A percentile compares a stretch with the other conserved stretches of the same genome.
Conservation (phyloP, 805 yeast species). For the Spathaspora boniae region DNA sequence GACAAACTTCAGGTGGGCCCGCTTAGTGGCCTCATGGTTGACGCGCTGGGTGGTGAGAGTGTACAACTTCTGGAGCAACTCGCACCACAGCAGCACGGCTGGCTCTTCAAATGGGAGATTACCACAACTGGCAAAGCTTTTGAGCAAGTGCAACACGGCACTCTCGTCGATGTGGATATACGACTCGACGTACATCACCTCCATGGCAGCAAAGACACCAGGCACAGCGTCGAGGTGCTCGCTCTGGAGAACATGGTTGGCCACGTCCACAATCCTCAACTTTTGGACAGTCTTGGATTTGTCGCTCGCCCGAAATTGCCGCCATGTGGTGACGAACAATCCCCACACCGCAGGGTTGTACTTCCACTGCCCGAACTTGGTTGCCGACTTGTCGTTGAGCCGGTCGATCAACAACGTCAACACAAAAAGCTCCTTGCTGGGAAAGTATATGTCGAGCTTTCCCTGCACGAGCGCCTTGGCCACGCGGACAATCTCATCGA, state of each 20-base stretch:
- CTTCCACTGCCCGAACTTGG: conserved; percentile 39
- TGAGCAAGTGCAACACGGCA: conserved; percentile 23
- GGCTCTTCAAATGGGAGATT: conserved; percentile 1
- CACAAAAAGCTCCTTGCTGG: conserved; percentile 52
- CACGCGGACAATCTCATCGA: conserved; percentile 38
- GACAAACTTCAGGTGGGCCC: conserved; percentile 24
- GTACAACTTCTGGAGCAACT: conserved; percentile 19
- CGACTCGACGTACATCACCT: conserved; percentile 16
- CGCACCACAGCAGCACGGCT: conserved; percentile 20
- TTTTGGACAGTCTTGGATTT: conserved; percentile 25
- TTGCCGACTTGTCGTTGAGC: conserved; percentile 45
- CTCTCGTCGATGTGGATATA: conserved; percentile 33
- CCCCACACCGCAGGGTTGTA: conserved; percentile 46
- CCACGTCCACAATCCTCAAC: conserved; percentile 34
- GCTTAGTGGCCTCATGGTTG: conserved; percentile 26
- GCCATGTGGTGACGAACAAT: conserved; percentile 43
- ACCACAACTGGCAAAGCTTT: conserved; percentile 14
- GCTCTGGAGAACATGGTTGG: conserved; percentile 11
- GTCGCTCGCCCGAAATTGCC: conserved; percentile 14
- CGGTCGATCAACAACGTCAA: conserved; percentile 61
- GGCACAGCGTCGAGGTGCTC: conserved; percentile 15
- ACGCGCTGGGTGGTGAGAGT: conserved; percentile 20
- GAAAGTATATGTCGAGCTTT: conserved; percentile 42
- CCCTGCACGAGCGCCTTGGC: conserved; percentile 31
- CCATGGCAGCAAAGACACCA: conserved; percentile 16